Conservation (phyloP, 495 filamentous ascomycete species). For the Podospora pseudoanserina region DNA sequence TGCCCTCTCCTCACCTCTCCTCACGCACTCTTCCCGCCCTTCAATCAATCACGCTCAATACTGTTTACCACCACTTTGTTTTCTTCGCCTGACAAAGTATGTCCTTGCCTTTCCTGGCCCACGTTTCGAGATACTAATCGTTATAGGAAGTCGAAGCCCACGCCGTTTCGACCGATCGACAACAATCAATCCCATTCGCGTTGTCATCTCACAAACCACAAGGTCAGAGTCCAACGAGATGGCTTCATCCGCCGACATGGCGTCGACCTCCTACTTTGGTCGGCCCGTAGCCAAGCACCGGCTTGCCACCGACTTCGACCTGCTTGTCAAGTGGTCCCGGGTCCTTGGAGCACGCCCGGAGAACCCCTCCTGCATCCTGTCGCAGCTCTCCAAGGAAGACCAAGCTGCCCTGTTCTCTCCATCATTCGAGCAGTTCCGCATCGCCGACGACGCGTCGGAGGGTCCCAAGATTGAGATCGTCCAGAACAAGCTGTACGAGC, state of each 20-base stretch:
- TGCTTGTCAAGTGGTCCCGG: conserved; percentile 25
- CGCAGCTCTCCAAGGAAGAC: conserved; percentile 23
- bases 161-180: not conserved
- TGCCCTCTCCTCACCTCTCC: not conserved
- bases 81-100: not conserved
- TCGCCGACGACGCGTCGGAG: not conserved
- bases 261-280: conserved; percentile 17
- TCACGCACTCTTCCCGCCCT: not conserved
- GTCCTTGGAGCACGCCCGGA: conserved; percentile 7
- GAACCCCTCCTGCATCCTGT: conserved; percentile 15
- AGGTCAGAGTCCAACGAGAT: not conserved
- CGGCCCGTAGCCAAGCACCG: conserved; percentile 21
- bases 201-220: not conserved
- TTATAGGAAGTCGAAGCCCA: not conserved
- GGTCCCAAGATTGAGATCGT: not conserved
- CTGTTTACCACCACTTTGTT: not conserved
- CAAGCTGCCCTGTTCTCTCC: conserved; percentile 23
- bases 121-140: not conserved
- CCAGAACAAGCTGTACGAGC: not conserved
- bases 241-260: not conserved
- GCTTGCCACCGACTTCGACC: conserved; percentile 23
- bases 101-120: not conserved
- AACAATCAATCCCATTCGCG: not conserved
- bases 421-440: not conserved
- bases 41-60: not conserved